These are phyloP conservation scores for Hypoxylon sp. DNA, from an alignment of 2,329 filamentous ascomycete species.

Conservation along the genomic window DNA sequence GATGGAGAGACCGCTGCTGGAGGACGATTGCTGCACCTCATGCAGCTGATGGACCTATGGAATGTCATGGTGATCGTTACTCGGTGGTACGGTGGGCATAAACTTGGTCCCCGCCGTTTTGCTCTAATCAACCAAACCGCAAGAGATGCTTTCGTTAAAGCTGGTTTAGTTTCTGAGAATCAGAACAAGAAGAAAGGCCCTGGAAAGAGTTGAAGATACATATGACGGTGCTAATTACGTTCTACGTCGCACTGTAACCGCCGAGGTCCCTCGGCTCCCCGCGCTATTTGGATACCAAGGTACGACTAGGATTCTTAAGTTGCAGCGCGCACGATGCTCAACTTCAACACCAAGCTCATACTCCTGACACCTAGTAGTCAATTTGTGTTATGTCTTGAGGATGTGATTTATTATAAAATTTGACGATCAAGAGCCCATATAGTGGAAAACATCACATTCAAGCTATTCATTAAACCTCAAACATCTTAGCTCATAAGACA, in stretches of 20 bases:
- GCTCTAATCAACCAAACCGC: conserved; percentile 90
- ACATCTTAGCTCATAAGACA: conserved; percentile 16
- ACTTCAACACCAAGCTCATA: conserved; percentile 5
- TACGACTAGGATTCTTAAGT: conserved; percentile 2
- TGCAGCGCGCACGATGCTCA: conserved; percentile 9
- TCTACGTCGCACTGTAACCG: conserved; percentile 27
- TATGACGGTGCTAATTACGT: conserved; percentile 30
- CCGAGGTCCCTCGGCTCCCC: conserved; percentile 47
- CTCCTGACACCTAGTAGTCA: neutral
- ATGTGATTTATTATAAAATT: conserved; percentile 4
- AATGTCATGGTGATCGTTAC: conserved; percentile 93
- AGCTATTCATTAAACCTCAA: conserved; percentile 1
- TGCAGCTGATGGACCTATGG: conserved; percentile 97
- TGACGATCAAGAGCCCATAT: neutral
- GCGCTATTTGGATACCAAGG: conserved; percentile 1
- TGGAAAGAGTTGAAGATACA: conserved; percentile 38
- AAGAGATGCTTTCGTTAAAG: conserved; percentile 85
- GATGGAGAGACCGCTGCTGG: conserved; percentile 96
- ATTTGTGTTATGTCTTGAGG: neutral
- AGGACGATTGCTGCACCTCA: conserved; percentile 84
- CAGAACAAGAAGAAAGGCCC: conserved; percentile 62
- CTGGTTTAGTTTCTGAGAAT: conserved; percentile 75
- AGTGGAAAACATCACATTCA: conserved; percentile 12
- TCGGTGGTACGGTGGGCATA: conserved; percentile 94
- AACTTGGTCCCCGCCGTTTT: conserved; percentile 90